Evolutionary conservation across 2,329 filamentous ascomycete species (phyloP), one percentile per base, ranked within the genome.

Genomic region (Tolypocladium inflatum): DNA sequence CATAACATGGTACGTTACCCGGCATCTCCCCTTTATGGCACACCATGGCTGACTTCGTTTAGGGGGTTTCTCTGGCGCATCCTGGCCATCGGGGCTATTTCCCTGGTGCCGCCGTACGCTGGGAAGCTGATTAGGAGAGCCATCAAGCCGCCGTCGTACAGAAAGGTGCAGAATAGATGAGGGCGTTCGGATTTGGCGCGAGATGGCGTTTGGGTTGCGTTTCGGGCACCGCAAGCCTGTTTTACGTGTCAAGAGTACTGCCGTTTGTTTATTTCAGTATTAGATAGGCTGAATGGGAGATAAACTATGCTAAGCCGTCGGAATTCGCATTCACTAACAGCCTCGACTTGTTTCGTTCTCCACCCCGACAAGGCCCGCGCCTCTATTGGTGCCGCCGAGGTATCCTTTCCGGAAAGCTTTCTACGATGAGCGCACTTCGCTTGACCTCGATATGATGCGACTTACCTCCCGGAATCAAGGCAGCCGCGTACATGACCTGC

Each of bases 31-130:
- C 9, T 5, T 2, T 2, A 0, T 9, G 13, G 8, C 26, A 30
- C 48, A n/a, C 6, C 30, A 21, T 21, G 19, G 17, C 48, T 52
- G 10, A 52, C 30, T 4, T 8, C 3, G 30, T 2, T 13, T 55
- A 87, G 89, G 73, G 91, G 85, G 21, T 99, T 96, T 74, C 77
- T 91, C 61, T 99, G 94, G 94, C 86, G 91, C 57, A 88, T 96
- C 39, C 76, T 82, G 8, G 91, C 89, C 41, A 91, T 97, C 57
- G 82, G 81, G 45, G 87, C 89, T 9, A 85, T 96, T 51, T 90
- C 89, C 48, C 74, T 97, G 58, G 82, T 96, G 54, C 94, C 94
- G 21, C 90, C 93, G 2, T 97, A 93, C 75, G 87, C 85, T 55
- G 91, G 83, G 23, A 97, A 97, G 77, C 73, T 95, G 60, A 88